Percentiles rank a stretch among this genome's conserved stretches.
These are phyloP conservation scores for Karstenula rhodostoma DNA, from an alignment of 2,329 filamentous ascomycete species.

Conservation along the genomic window DNA sequence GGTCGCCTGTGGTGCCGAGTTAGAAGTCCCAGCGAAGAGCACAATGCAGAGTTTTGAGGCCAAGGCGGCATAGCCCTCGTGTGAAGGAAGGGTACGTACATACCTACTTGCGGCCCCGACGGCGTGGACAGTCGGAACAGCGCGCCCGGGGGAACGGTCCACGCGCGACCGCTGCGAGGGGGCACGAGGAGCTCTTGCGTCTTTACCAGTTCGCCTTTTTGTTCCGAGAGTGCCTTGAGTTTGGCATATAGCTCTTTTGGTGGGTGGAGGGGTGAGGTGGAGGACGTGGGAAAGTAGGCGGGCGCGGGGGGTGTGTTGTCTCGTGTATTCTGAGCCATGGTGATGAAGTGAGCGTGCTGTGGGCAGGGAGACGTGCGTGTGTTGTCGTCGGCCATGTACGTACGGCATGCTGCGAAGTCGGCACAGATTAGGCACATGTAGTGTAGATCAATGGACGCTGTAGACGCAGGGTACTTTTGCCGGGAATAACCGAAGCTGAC, in stretches of 20 bases:
- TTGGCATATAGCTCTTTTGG: constrained; percentile 39
- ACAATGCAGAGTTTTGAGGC: too few relatives aligned
- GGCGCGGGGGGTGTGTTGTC: constrained; percentile 34
- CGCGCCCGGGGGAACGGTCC: constrained; percentile 72
- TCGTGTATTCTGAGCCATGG: constrained; percentile 15
- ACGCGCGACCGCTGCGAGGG: constrained; percentile 77
- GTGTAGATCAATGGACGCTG: background rate
- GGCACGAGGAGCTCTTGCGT: constrained; percentile 61
- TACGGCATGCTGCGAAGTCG: too few relatives aligned
- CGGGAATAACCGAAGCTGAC: background rate
- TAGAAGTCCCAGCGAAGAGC: too few relatives aligned
- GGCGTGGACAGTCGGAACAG: constrained; percentile 79
- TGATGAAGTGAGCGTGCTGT: background rate
- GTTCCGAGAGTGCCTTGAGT: constrained; percentile 26
- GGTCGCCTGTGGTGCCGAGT: constrained; percentile 58
- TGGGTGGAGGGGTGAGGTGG: constrained; percentile 41
- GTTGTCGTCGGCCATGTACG: too few relatives aligned
- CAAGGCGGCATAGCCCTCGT: too few relatives aligned
- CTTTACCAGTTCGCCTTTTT: constrained; percentile 15
- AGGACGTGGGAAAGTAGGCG: constrained; percentile 48
- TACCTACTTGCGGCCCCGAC: constrained; percentile 76
- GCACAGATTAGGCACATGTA: background rate
- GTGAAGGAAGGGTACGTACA: too few relatives aligned
- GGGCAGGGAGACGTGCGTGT: background rate
- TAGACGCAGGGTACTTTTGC: background rate